These are phyloP conservation scores for Phyllosticta citrichinensis DNA, from an alignment of 2,329 filamentous ascomycete species.

Conservation along the genomic window DNA sequence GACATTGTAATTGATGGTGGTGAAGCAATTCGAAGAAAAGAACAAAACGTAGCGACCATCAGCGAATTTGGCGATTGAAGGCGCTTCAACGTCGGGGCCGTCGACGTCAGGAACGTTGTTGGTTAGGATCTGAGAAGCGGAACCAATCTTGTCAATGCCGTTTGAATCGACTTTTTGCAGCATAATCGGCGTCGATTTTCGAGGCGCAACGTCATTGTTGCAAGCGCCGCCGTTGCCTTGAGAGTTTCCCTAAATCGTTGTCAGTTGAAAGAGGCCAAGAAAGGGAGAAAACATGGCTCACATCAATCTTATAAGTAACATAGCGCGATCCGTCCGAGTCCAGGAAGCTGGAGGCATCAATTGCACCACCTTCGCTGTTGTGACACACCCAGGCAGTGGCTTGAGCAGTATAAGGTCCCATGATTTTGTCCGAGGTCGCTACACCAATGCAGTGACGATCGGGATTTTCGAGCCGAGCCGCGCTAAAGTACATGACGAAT, in stretches of 20 bases:
- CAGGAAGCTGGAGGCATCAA: slow-evolving; percentile 51
- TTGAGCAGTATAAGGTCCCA: slow-evolving; percentile 45
- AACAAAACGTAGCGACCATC: slow-evolving; percentile 51
- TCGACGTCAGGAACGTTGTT: slow-evolving; percentile 34
- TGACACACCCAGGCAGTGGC: slow-evolving; percentile 42
- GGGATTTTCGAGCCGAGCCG: slow-evolving; percentile 29
- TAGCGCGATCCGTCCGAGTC: slow-evolving; percentile 48
- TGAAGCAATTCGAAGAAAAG: slow-evolving; percentile 53
- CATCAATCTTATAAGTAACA: slow-evolving; percentile 55
- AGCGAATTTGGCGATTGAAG: slow-evolving; percentile 38
- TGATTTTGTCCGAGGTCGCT: slow-evolving; percentile 38
- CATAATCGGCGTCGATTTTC: slow-evolving; percentile 44
- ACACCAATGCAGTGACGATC: slow-evolving; percentile 49
- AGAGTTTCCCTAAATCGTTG: slow-evolving; percentile 49
- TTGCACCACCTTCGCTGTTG: slow-evolving; percentile 44
- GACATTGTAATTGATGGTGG: slow-evolving; percentile 45
- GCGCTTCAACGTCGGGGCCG: slow-evolving; percentile 52
- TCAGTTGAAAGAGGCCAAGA: slow-evolving; percentile 22
- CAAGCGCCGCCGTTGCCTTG: slow-evolving; percentile 38
- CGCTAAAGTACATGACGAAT: slow-evolving; percentile 53
- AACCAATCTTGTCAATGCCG: slow-evolving; percentile 44
- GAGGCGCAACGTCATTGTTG: slow-evolving; percentile 34
- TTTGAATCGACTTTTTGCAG: slow-evolving; percentile 43
- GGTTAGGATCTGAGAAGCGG: slow-evolving; percentile 35
- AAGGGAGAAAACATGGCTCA: neutral